These are phyloP conservation scores for Chamaecrista fasciculata DNA, from an alignment of 306 rosid genomes.

Conservation along the genomic window DNA sequence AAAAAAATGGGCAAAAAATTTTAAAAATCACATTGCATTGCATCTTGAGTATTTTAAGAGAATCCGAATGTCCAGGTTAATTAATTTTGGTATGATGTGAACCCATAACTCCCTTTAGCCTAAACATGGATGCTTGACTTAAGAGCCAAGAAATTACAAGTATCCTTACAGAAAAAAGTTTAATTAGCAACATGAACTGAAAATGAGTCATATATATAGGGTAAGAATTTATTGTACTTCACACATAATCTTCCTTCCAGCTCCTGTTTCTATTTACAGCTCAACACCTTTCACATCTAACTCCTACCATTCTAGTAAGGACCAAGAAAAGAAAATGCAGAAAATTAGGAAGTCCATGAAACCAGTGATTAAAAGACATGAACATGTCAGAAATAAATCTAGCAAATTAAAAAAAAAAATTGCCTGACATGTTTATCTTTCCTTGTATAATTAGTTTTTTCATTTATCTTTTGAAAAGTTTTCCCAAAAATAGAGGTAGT, in stretches of 20 bases:
- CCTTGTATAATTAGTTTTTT: not conserved
- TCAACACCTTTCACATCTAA: constrained; percentile 26
- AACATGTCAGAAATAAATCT: not conserved
- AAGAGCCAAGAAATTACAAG: not conserved
- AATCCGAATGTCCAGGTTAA: too few relatives aligned
- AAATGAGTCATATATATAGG: not conserved
- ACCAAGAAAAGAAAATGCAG: constrained; percentile 21
- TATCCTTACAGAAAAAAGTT: not conserved
- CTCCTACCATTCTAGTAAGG: constrained; percentile 12
- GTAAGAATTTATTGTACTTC: constrained; percentile 35
- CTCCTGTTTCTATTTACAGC: constrained; percentile 44
- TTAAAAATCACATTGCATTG: too few relatives aligned
- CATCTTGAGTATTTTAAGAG: too few relatives aligned
- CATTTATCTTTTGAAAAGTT: not conserved
- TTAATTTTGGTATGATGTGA: too few relatives aligned
- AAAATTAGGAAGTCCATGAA: not conserved
- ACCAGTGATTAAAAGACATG: not conserved
- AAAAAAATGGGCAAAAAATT: too few relatives aligned
- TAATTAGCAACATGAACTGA: not conserved
- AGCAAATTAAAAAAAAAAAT: too few relatives aligned
- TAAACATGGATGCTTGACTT: constrained; percentile 2
- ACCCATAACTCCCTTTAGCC: too few relatives aligned
- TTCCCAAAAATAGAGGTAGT: not conserved
- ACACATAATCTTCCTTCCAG: constrained; percentile 22
- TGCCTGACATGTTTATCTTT: not conserved